Percentiles rank a stretch among this genome's conserved stretches.
phyloP scores from a whole-genome alignment of 192 early-diverging fungal genomes.

The Coemansia sp. region DNA sequence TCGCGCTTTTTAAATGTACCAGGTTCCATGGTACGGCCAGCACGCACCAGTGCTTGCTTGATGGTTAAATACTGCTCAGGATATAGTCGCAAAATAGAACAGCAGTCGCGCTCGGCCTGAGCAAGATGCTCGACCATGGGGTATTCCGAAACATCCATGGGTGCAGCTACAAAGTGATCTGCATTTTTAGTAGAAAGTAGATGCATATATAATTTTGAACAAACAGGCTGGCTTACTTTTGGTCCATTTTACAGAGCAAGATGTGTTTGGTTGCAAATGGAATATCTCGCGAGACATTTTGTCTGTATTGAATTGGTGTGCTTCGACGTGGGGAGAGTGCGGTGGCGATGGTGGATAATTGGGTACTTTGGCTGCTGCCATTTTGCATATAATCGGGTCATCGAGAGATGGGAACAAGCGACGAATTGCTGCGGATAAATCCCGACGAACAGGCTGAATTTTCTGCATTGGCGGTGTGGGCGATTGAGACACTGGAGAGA shows the following conservation, averaged over 20 bases:
- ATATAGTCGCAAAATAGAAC: slow-evolving; percentile 42
- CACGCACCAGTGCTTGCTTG: slow-evolving; percentile 45
- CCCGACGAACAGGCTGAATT: no score
- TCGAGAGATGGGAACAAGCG: slow-evolving; percentile 41
- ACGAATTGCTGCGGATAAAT: slow-evolving; percentile 20
- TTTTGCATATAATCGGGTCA: slow-evolving; percentile 8
- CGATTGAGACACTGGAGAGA: no score
- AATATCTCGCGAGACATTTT: slow-evolving; percentile 37
- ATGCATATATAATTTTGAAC: slow-evolving; percentile 9
- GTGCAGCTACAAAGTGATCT: slow-evolving; percentile 31
- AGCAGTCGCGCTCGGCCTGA: slow-evolving; percentile 43
- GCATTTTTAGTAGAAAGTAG: not conserved
- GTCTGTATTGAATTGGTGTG: slow-evolving; percentile 9
- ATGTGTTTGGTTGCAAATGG: slow-evolving; percentile 18
- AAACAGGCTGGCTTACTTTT: slow-evolving; percentile 34
- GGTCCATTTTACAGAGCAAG: slow-evolving; percentile 45
- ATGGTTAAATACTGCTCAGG: slow-evolving; percentile 47
- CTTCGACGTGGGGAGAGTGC: not conserved
- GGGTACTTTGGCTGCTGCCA: slow-evolving; percentile 14
- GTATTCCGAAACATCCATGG: slow-evolving; percentile 41
- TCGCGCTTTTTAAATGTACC: slow-evolving; percentile 70
- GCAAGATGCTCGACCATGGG: slow-evolving; percentile 34
- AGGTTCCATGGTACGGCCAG: slow-evolving; percentile 31
- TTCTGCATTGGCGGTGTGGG: no score
- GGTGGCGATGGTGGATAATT: slow-evolving; percentile 3